Evolutionary conservation across 768 basidiomycete genomes (phyloP), one percentile per base, ranked within the genome.

Genomic region (Leccinum longicurvipes): DNA sequence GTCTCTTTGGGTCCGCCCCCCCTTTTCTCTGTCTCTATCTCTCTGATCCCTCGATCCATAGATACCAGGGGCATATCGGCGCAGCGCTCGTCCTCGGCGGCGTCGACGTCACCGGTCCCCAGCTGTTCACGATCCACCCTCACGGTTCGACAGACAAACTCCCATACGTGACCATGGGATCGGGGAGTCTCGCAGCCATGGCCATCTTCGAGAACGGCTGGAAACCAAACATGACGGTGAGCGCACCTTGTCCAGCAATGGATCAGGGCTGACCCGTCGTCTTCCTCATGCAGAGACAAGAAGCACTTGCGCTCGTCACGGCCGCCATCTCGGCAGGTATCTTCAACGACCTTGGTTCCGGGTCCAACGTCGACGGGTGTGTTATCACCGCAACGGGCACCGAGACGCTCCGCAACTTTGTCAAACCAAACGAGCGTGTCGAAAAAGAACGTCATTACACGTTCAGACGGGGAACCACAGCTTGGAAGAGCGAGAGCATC

Each of bases 141-240:
- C 95, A 99, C 73, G 97, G 97, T 4, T 97, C 94, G 14, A 98
- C 96, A 0, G 97, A 98, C 77, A 98, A 98, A 73, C 79, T 99
- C 21, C 97, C 97, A 0, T 99, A 95, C 66, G 96, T 99, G 34
- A 98, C 97, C 1, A 98, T 98, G 96, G 97, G 97, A 31, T 94
- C 91, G 2, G 97, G 97, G 57, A 89, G 86, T 66, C 77, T 98
- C 51, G 97, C 97, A 2, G 97, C 97, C 17, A 99, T 99, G 97
- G 95, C 95, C 10, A 89, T 98, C 12, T 98, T 99, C 61, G 97
- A 99, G 72, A 85, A 81, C 51, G 70, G 77, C 19, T 99, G 93
- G 94, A 80, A 76, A 66, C 78, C 90, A 28, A 77, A 89, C 69
- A 83, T 99, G 84, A 79, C 84, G 71, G 93, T 93, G 51, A 53